phyloP scores from a whole-genome alignment of 2,329 filamentous ascomycete species.

The Botrytis tulipae region DNA sequence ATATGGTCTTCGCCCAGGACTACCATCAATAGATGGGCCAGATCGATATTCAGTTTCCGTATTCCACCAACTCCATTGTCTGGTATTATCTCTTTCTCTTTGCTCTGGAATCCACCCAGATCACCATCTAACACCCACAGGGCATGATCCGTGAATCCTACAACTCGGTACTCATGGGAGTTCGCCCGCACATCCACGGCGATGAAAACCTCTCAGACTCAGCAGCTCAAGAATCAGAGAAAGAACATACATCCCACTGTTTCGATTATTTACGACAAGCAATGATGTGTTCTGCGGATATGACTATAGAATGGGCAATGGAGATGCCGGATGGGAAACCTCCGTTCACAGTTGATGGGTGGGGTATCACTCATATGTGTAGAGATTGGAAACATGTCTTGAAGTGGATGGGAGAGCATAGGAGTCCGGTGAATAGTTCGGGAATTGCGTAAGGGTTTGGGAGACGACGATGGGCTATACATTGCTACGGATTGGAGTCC shows the following conservation, averaged over 20 bases:
- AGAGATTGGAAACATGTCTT: constrained; percentile 2
- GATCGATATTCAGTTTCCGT: constrained; percentile 17
- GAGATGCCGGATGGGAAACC: background rate
- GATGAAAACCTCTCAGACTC: background rate
- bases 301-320: constrained; percentile 18
- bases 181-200: background rate
- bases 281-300: constrained; percentile 21
- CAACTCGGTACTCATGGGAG: background rate
- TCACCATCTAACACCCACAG: background rate
- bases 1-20: background rate
- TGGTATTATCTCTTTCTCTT: background rate
- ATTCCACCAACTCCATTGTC: constrained; percentile 19
- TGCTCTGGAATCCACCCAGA: background rate
- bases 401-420: constrained; percentile 14
- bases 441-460: background rate
- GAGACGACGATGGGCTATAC: background rate
- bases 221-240: background rate
- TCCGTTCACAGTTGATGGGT: constrained; percentile 12
- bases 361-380: constrained; percentile 19
- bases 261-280: constrained; percentile 21
- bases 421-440: background rate
- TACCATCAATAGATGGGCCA: background rate
- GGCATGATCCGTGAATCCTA: constrained; percentile 17
- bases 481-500: background rate
- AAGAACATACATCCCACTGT: constrained; percentile 8